Evolutionary conservation across 305 asterid genomes (phyloP).

Genomic region (Fraxinus sp.): DNA sequence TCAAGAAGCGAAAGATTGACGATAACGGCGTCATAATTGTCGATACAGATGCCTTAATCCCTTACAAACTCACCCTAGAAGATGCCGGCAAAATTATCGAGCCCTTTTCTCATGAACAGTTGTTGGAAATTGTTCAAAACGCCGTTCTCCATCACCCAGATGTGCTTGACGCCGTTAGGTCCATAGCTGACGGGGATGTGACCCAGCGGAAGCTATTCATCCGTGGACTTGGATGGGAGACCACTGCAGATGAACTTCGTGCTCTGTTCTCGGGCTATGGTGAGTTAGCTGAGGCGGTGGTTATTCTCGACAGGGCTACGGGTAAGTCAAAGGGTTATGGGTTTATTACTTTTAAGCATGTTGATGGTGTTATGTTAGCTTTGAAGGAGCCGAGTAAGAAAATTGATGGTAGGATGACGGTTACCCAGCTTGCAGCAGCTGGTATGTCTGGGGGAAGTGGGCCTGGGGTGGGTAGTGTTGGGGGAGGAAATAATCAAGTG

Average conservation of each 20-base stretch:
- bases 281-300: constrained; percentile 75
- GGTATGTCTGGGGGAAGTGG: constrained; percentile 62
- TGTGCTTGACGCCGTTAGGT: constrained; percentile 65
- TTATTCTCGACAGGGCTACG: constrained; percentile 67
- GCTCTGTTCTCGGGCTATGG: constrained; percentile 60
- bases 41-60: constrained; percentile 35
- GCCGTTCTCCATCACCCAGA: constrained; percentile 63
- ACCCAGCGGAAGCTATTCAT: constrained; percentile 78
- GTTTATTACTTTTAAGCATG: constrained; percentile 70
- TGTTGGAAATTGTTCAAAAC: constrained; percentile 53
- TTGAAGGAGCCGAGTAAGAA: constrained; percentile 75
- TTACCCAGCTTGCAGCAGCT: constrained; percentile 76
- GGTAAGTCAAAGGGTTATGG: constrained; percentile 86
- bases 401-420: constrained; percentile 80
- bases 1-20: constrained; percentile 68
- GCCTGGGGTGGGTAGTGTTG: constrained; percentile 40
- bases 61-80: constrained; percentile 46
- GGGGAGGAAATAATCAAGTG: constrained; percentile 41
- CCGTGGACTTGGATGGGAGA: constrained; percentile 94
- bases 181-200: constrained; percentile 52
- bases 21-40: constrained; percentile 46
- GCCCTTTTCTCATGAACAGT: constrained; percentile 58
- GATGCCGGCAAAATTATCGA: constrained; percentile 65
- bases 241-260: constrained; percentile 68
- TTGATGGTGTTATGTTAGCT: constrained; percentile 75